Base-by-base conservation (phyloP, 2,329 filamentous ascomycete genomes). In the Paramyrothecium roridum region DNA sequence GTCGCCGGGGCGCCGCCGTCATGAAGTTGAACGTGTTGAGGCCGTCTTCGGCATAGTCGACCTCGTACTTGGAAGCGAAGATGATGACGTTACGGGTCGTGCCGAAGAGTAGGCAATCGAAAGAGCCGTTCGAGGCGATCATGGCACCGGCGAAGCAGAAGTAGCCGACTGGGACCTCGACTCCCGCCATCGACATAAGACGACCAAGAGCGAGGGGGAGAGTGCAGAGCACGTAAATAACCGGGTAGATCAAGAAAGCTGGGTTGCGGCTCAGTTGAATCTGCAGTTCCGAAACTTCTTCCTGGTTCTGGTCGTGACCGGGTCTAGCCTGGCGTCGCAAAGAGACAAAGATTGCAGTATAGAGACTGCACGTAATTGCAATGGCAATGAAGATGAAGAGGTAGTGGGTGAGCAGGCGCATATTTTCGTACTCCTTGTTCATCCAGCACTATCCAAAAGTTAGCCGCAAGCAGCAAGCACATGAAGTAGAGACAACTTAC, bases 161-260 rank as follows among this genome's bases (percentile, higher is more conserved):
- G 65, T 83, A 86, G 0, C 67, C 70, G 1, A 84, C 72, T 0
- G 80, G 76, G 3, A 85, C 75, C 0, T 72, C 51, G 11, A 73
- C 70, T 1, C 82, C 80, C 0, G 81, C 78, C 80, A 89, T 87
- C 20, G 79, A 79, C 17, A 80, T 80, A 63, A 89, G 85, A 56
- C 87, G 81, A 16, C 85, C 84, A 0, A 82, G 76, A 4, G 86
- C 85, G 1, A 90, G 75, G 0, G 87, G 87, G 0, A 86, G 76
- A 0, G 87, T 90, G 65, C 87, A 87, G n/a, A 87, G 62, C 8
- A 88, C 78, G 66, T 90, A 90, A 59, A 89, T 85, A 60, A 87
- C 64, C 0, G 87, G 87, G 57, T 90, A 90, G 8, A 88, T 76
- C 30, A 88, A 83, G 58, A 89, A 84, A 10, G 82, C 76, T 6